Evolutionary conservation across 345 rosid species (phyloP), one percentile per base, ranked within the genome.

Genomic region (Hypericum perforatum): DNA sequence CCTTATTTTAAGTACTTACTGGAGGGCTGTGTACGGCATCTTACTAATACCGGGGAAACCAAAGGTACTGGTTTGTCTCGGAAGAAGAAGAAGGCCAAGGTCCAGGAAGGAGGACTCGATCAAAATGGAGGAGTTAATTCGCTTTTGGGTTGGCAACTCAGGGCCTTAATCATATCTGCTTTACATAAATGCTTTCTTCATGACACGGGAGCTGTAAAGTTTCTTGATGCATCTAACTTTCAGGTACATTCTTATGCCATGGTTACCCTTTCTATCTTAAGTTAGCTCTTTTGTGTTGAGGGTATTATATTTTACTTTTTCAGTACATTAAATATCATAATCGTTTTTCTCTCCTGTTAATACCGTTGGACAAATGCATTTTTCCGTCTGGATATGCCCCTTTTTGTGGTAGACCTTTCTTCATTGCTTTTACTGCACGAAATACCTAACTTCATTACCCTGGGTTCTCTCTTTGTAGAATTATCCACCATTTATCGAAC

Each of bases 1-100:
- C 95, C 94, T 13, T 92, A 88, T 68, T 88, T 88, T 74, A 88
- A 88, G 66, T 78, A 75, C 63, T 37, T 92, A 67, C 81, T 82
- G 40, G 92, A 82, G 61, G 75, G 75, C 56, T 81, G 81, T 56
- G 69, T 80, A 49, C 65, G 61, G 36, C 78, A 78, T 68, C 98
- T 92, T 68, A 61, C 72, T 62, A 76, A 62, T 63, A 48, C 65
- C 9, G 76, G 49, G 42, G 76, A 59, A 53, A 55, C 41, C 11
- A 54, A 54, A 52, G 46, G 61, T 65, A 63, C 76, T 63, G 69
- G 62, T 64, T 65, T 59, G 62, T 70, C 49, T 66, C 63, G 70
- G 65, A 88, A 83, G 80, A 88, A 83, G 59, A 92, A 88, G 82
- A 91, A 85, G 60, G 80, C 82, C 37, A 89, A 78, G 65, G 70